These are phyloP conservation scores for Chaetothyriales sp. DNA, from an alignment of 2,329 filamentous ascomycete species.

Conservation along the genomic window DNA sequence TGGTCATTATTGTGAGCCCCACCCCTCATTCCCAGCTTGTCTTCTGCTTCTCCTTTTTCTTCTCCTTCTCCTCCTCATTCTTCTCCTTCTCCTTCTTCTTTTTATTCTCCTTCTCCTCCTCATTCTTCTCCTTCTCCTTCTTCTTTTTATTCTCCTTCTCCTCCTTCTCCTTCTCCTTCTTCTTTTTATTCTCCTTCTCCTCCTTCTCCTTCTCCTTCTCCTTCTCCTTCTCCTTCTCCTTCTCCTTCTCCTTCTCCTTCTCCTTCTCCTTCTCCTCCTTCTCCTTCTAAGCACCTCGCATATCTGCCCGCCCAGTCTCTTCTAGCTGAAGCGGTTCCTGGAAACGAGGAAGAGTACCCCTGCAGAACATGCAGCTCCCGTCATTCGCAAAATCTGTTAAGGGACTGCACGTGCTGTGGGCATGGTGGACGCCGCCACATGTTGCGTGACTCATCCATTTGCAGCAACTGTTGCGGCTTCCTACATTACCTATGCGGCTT, in stretches of 20 bases:
- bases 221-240: neutral
- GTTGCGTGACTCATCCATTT: conserved; percentile 40
- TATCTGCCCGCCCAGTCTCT: conserved; percentile 66
- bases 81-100: too few species aligned
- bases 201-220: too few species aligned
- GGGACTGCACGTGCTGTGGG: conserved; percentile 53
- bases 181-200: neutral
- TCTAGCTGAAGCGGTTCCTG: conserved; percentile 73
- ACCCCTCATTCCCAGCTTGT: conserved; percentile 12
- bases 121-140: neutral
- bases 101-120: too few species aligned
- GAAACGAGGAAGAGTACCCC: conserved; percentile 69
- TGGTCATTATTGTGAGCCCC: conserved; percentile 61
- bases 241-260: conserved; percentile 13
- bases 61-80: neutral
- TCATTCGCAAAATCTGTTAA: conserved; percentile 52
- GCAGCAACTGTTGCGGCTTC: conserved; percentile 52
- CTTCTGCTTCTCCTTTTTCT: conserved; percentile 9
- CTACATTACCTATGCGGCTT: conserved; percentile 39
- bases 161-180: conserved; percentile 1
- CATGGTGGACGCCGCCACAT: conserved; percentile 65
- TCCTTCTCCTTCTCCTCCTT: conserved; percentile 1
- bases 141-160: conserved; percentile 15
- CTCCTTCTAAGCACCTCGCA: conserved; percentile 39
- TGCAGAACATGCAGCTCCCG: conserved; percentile 45